Conservation (phyloP, 169 alveolate genomes). For the Plasmodium vinckei region DNA sequence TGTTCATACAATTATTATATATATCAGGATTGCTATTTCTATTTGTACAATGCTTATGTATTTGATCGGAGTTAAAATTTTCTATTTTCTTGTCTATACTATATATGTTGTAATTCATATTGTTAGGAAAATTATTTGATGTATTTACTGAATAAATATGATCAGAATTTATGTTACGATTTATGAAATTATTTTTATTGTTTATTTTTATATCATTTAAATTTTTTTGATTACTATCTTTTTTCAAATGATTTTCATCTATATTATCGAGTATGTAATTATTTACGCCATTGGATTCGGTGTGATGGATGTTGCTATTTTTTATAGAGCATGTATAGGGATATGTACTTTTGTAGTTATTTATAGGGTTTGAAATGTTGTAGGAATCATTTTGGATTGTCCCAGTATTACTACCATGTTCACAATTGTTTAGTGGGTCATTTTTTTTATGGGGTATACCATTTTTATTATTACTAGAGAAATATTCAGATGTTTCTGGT, state of each 20-base stretch:
- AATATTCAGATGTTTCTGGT: background rate
- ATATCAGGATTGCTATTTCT: background rate
- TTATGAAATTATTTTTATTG: slow-evolving; percentile 1
- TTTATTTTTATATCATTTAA: background rate
- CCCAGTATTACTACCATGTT: background rate
- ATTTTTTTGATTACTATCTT: background rate
- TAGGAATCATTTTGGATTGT: background rate
- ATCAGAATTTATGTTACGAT: slow-evolving; percentile 13
- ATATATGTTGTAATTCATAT: slow-evolving; percentile 6
- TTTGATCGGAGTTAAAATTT: background rate
- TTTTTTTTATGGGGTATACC: background rate
- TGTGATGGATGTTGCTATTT: background rate
- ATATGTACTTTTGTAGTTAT: too few species aligned
- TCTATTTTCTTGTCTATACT: slow-evolving; percentile 23
- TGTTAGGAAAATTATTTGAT: slow-evolving; percentile 2
- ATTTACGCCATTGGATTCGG: background rate
- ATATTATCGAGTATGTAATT: background rate
- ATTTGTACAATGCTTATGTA: background rate
- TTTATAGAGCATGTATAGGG: slow-evolving; percentile 2
- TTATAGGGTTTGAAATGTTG: background rate
- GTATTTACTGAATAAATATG: slow-evolving; percentile 4
- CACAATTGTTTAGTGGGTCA: background rate
- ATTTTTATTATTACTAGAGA: background rate
- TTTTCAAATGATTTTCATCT: background rate
- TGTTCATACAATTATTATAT: slow-evolving; percentile 4